Evolutionary conservation across 2,329 filamentous ascomycete species (phyloP).

Genomic region (Pyrenochaeta sp.): DNA sequence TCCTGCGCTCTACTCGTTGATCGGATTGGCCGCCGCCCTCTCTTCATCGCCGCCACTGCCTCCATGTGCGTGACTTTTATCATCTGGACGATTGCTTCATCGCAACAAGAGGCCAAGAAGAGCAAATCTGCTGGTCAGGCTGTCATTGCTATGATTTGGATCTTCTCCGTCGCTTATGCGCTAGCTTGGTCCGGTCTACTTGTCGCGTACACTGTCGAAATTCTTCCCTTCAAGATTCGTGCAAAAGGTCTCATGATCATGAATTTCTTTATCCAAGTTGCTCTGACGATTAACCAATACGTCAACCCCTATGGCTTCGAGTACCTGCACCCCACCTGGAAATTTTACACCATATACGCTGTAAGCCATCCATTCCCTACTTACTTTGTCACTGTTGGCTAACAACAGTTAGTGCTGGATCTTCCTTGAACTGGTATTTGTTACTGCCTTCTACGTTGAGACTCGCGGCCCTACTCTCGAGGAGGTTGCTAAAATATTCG

Average conservation of each 20-base stretch:
- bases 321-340: conserved; percentile 64
- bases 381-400: conserved; percentile 5
- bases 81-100: conserved; percentile 51
- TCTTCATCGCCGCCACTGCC: conserved; percentile 39
- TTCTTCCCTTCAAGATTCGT: conserved; percentile 59
- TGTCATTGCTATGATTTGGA: conserved; percentile 61
- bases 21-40: conserved; percentile 56
- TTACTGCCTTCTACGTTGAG: conserved; percentile 74
- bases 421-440: conserved; percentile 66
- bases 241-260: conserved; percentile 63
- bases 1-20: conserved; percentile 65
- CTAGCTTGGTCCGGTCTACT: conserved; percentile 67
- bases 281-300: conserved; percentile 68
- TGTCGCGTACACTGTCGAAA: conserved; percentile 62
- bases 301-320: conserved; percentile 71
- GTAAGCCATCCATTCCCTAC: conserved; percentile 42
- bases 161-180: conserved; percentile 62
- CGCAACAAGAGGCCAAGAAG: conserved; percentile 60
- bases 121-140: conserved; percentile 54
- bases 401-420: conserved; percentile 60
- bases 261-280: conserved; percentile 70
- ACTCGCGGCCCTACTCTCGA: conserved; percentile 76
- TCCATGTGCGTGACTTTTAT: conserved; percentile 48
- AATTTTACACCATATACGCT: conserved; percentile 73
- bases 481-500: conserved; percentile 75